Conservation (phyloP, 306 rosid genomes). For the Sesbania bispinosa region DNA sequence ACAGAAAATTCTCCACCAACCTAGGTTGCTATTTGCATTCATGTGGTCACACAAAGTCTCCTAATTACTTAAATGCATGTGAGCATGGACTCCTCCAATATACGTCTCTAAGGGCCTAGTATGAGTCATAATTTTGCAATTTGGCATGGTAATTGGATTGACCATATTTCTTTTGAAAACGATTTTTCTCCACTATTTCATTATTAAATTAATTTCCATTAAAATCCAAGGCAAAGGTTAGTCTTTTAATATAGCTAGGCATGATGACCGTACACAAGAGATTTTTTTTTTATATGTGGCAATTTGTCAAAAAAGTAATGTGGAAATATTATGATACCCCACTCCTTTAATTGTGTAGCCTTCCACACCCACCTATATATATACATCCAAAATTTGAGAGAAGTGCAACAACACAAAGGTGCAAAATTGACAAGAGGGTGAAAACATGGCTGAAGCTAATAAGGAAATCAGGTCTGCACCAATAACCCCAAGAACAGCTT, state of each 20-base stretch:
- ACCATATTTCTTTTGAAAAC: conserved; percentile 8
- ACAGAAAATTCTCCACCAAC: conserved; percentile 7
- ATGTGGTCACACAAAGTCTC: conserved; percentile 33
- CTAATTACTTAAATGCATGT: not conserved
- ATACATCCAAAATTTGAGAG: not conserved
- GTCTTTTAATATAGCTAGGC: not conserved
- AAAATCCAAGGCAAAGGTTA: not conserved
- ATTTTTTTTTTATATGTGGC: not conserved
- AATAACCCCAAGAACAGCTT: conserved; percentile 47
- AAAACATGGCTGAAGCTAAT: conserved; percentile 38
- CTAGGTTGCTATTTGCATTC: not conserved
- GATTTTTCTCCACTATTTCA: not conserved
- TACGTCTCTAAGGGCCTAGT: not conserved
- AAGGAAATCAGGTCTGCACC: conserved; percentile 69
- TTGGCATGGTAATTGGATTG: conserved; percentile 25
- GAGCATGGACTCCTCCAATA: not conserved
- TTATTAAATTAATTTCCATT: not conserved
- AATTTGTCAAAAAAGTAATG: conserved; percentile 15
- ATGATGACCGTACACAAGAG: not conserved
- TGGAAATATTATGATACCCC: not conserved
- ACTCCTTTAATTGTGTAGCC: not conserved
- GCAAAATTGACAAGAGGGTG: not conserved
- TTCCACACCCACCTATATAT: conserved; percentile 9
- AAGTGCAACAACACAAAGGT: not conserved
- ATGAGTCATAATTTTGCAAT: conserved; percentile 16